Evolutionary conservation across 75 land plant genomes (phyloP).

Genomic region (Cupressus sempervirens): DNA sequence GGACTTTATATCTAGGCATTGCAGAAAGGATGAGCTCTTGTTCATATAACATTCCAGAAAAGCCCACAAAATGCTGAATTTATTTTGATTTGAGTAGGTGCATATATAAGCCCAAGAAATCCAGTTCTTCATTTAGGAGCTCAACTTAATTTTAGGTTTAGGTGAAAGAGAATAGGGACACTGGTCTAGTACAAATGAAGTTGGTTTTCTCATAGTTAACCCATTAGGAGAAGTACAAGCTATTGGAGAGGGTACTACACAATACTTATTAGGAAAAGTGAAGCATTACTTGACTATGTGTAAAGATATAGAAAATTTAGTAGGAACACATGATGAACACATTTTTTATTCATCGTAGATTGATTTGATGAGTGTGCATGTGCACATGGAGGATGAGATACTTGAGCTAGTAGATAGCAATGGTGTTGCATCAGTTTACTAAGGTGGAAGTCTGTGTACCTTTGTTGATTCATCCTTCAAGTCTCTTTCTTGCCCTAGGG

Average conservation of each 20-base stretch:
- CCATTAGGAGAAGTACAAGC: slow-evolving; percentile 72
- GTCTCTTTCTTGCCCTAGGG: slow-evolving; percentile 79
- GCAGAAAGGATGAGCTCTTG: slow-evolving; percentile 71
- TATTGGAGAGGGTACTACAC: slow-evolving; percentile 52
- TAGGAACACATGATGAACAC: slow-evolving; percentile 60
- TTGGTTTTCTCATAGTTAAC: slow-evolving; percentile 46
- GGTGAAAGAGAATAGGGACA: slow-evolving; percentile 32
- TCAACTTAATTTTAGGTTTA: slow-evolving; percentile 42
- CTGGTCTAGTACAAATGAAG: slow-evolving; percentile 62
- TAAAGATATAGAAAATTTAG: slow-evolving; percentile 49
- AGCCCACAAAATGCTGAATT: slow-evolving; percentile 51
- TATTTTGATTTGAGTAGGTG: slow-evolving; percentile 78
- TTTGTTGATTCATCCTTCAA: slow-evolving; percentile 53
- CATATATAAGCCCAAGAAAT: slow-evolving; percentile 62
- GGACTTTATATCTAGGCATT: slow-evolving; percentile 49
- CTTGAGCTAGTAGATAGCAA: slow-evolving; percentile 41
- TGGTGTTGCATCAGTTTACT: slow-evolving; percentile 27
- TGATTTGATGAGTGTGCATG: slow-evolving; percentile 63
- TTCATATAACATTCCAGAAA: slow-evolving; percentile 43
- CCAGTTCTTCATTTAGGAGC: slow-evolving; percentile 61
- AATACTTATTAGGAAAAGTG: too few species aligned
- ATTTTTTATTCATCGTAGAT: slow-evolving; percentile 78
- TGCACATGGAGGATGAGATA: slow-evolving; percentile 74
- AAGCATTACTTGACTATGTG: too few species aligned
- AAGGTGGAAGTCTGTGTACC: slow-evolving; percentile 83